phyloP scores from a whole-genome alignment of 2,329 filamentous ascomycete species.

The Neofusicoccum parvum region DNA sequence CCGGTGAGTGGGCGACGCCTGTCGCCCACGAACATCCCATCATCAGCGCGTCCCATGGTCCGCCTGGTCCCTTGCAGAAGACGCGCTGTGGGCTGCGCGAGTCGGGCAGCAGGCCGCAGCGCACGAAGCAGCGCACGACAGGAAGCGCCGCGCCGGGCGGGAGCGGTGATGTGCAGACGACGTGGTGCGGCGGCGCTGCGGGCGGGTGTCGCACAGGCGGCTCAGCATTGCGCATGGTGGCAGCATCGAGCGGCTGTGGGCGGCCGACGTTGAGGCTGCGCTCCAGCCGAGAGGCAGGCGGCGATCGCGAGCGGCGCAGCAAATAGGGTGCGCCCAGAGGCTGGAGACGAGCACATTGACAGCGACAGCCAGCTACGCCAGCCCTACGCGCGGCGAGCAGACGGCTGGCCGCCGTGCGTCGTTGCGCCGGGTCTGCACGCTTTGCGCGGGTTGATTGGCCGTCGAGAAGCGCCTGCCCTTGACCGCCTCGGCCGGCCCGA shows the following conservation, averaged over 20 bases:
- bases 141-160: not conserved
- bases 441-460: not conserved
- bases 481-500: not conserved
- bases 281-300: too few species aligned
- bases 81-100: too few species aligned
- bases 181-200: not conserved
- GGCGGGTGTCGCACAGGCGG: not conserved
- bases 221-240: not conserved
- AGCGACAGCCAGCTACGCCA: not conserved
- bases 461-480: not conserved
- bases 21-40: too few species aligned
- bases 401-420: too few species aligned
- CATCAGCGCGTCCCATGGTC: too few species aligned
- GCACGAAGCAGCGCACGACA: not conserved
- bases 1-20: not conserved
- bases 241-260: not conserved
- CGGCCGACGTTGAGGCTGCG: not conserved
- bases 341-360: not conserved
- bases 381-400: conserved; percentile 50
- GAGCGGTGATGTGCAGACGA: not conserved
- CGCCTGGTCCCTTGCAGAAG: too few species aligned
- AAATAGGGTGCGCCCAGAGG: conserved; percentile 5
- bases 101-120: too few species aligned
- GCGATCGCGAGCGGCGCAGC: not conserved
- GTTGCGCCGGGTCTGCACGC: conserved; percentile 66